A percentile compares a stretch with the other conserved stretches of the same genome.
phyloP scores from a whole-genome alignment of 495 filamentous ascomycete genomes.

The Xylaria curta region DNA sequence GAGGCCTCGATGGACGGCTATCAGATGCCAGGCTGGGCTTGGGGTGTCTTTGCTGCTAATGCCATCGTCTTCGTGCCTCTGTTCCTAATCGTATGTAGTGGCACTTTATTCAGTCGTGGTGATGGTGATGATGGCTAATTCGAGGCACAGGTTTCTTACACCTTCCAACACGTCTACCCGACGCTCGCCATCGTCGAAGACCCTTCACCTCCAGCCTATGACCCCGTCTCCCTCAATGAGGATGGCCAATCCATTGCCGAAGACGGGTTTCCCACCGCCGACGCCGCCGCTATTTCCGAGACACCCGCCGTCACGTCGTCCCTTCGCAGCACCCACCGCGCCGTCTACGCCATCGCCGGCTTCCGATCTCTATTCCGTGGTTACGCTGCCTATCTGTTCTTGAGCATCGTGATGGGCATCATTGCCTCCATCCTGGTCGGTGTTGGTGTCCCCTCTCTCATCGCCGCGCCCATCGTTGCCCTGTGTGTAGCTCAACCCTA shows the following conservation, averaged over 20 bases:
- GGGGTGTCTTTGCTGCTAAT: constrained; percentile 38
- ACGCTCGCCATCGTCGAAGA: constrained; percentile 58
- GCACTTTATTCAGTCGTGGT: not conserved
- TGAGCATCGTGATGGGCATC: constrained; percentile 26
- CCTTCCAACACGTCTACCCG: constrained; percentile 47
- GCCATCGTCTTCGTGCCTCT: constrained; percentile 49
- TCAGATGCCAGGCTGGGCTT: constrained; percentile 42
- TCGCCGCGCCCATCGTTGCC: constrained; percentile 44
- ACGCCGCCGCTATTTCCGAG: constrained; percentile 34
- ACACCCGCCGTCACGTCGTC: constrained; percentile 50
- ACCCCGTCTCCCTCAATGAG: constrained; percentile 48
- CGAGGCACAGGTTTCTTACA: constrained; percentile 45
- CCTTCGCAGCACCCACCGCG: constrained; percentile 49
- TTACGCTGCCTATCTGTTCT: constrained; percentile 37
- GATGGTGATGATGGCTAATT: constrained; percentile 26
- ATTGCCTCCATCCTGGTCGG: constrained; percentile 33
- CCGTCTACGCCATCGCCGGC: constrained; percentile 45
- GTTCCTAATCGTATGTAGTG: constrained; percentile 41
- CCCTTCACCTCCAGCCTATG: constrained; percentile 55
- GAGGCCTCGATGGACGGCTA: constrained; percentile 34
- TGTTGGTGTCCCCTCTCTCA: constrained; percentile 34
- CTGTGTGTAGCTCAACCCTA: constrained; percentile 46
- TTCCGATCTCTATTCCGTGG: constrained; percentile 51
- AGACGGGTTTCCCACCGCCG: constrained; percentile 33
- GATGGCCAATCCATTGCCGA: constrained; percentile 37